Base-by-base conservation (phyloP, 1,139 yeast genomes). In the Arxiozyma bovina region DNA sequence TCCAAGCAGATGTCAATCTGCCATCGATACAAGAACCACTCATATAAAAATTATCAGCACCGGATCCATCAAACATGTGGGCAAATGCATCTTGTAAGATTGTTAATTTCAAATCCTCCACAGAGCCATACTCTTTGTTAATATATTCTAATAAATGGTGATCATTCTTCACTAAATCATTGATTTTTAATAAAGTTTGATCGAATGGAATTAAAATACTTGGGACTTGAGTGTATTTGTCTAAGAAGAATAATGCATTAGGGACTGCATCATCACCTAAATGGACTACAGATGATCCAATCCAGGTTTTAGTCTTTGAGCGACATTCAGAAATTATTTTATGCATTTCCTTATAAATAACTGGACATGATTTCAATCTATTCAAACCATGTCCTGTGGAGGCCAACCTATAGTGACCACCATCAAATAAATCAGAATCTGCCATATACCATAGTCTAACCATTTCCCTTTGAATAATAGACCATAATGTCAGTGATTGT, bases 11-110 rank as follows among this genome's bases (percentile, higher is more conserved):
- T 0, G 93, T 85, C 52, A 85, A 71, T 53, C 91, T 76, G 23
- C 91, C 93, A 66, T 85, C 93, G 55, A 85, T 85, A 69, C 93
- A 85, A 1, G 87, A 80, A 1, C 93, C 93, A 27, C 89, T 87
- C 74, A 84, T 85, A 65, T 81, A 85, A 66, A 82, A 84, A 67
- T 85, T 84, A 62, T 84, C 88, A 8, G 89, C 89, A 47, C 93
- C 93, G 8, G 87, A 81, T 1, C 89, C 82, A 65, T 85, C 90
- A 68, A 85, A 85, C 60, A 87, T 89, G 64, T 83, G 88, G 49
- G 82, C 78, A 71, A 82, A 85, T 57, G 85, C 85, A 64, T 85
- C 90, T 51, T 80, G 77, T 50, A 84, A 69, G 48, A 85, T 81
- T 7, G 76, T 72, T 58, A 77, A 69, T 62, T 80, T 76, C 55